A percentile compares a stretch with the other conserved stretches of the same genome.
Conservation (phyloP, 305 asterid genomes). For the Nicotiana rustica region DNA sequence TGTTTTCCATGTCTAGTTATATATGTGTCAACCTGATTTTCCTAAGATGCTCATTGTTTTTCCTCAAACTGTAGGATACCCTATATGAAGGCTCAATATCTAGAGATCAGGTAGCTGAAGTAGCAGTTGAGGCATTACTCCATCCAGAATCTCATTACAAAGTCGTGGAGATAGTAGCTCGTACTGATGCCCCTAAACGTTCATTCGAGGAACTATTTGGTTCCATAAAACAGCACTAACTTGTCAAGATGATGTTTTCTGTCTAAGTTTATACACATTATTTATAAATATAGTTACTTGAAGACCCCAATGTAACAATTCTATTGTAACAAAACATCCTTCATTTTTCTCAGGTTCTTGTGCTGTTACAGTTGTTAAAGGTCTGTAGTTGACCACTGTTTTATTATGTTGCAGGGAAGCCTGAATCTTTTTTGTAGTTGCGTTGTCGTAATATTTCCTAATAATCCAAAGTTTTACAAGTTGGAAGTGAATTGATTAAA, state of each 20-base stretch:
- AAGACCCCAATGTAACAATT: not conserved
- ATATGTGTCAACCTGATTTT: not conserved
- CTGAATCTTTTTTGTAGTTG: not conserved
- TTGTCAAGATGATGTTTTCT: not conserved
- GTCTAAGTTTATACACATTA: not conserved
- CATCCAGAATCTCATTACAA: conserved; percentile 76
- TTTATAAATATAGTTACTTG: not conserved
- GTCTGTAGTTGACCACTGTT: not conserved
- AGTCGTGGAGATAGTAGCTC: conserved; percentile 91
- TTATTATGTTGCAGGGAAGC: not conserved
- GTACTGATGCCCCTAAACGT: conserved; percentile 73
- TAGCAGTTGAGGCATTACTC: conserved; percentile 87
- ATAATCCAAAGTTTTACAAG: not conserved
- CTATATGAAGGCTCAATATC: conserved; percentile 86
- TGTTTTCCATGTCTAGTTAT: not conserved
- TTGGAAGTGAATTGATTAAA: not conserved
- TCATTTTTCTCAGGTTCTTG: not conserved
- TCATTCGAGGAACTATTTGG: conserved; percentile 76
- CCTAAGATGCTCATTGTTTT: not conserved
- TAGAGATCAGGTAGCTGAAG: conserved; percentile 93
- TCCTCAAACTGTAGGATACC: conserved; percentile 63
- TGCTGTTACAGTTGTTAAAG: not conserved
- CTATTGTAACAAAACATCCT: not conserved
- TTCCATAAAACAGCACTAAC: conserved; percentile 71
- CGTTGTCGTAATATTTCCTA: not conserved